Evolutionary conservation across 2,329 filamentous ascomycete genomes (phyloP).

Genomic region (Cladosporium sp.): DNA sequence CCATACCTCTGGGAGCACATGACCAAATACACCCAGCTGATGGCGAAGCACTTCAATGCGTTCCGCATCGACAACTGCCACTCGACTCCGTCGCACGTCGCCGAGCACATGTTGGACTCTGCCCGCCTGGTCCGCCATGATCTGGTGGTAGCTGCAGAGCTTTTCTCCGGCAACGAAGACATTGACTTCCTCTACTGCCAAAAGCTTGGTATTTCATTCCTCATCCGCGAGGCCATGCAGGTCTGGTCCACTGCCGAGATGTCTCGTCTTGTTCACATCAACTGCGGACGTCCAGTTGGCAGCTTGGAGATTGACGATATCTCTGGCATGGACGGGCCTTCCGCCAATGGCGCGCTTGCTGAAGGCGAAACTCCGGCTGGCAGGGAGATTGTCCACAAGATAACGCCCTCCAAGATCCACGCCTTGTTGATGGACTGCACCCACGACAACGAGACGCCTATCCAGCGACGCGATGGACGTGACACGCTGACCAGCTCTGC

Average conservation of each 20-base stretch:
- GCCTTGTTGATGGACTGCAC: slow-evolving; percentile 99
- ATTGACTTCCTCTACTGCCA: slow-evolving; percentile 97
- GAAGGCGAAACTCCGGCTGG: slow-evolving; percentile 33
- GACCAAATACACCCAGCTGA: slow-evolving; percentile 83
- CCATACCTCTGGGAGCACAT: slow-evolving; percentile 96
- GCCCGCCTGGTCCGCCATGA: slow-evolving; percentile 85
- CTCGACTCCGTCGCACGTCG: slow-evolving; percentile 90
- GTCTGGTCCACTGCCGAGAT: slow-evolving; percentile 93
- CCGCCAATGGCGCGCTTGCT: slow-evolving; percentile 22
- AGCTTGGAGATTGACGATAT: slow-evolving; percentile 95
- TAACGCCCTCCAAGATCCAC: slow-evolving; percentile 84
- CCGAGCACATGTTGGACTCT: slow-evolving; percentile 90
- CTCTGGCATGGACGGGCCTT: slow-evolving; percentile 53
- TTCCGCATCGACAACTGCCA: slow-evolving; percentile 98
- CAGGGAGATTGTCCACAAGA: slow-evolving; percentile 68
- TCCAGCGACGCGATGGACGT: slow-evolving; percentile 88
- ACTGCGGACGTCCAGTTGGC: slow-evolving; percentile 90
- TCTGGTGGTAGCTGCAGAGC: slow-evolving; percentile 86
- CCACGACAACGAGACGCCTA: slow-evolving; percentile 94
- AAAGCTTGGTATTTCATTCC: slow-evolving; percentile 79
- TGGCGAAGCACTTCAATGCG: slow-evolving; percentile 92
- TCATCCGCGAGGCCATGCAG: slow-evolving; percentile 98
- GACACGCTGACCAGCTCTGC: slow-evolving; percentile 94
- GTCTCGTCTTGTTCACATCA: slow-evolving; percentile 86
- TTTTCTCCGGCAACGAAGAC: slow-evolving; percentile 93